A percentile compares a stretch with the other conserved stretches of the same genome.
Conservation (phyloP, 768 basidiomycete genomes). For the Antrodiella citrinella region DNA sequence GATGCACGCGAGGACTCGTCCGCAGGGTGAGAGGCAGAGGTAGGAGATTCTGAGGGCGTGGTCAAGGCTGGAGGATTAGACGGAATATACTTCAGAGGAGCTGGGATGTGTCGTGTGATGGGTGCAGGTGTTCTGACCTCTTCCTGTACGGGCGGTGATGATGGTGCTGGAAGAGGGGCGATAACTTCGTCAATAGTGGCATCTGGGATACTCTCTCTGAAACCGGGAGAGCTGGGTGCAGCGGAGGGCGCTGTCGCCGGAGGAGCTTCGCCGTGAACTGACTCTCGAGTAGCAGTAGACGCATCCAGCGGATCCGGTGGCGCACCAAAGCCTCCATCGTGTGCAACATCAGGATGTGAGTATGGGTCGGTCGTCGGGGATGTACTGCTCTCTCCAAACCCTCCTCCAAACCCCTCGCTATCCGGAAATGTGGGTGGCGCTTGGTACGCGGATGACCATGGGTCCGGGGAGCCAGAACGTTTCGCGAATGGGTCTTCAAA, state of each 20-base stretch:
- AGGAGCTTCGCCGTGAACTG: constrained; percentile 10
- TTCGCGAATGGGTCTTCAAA: constrained; percentile 69
- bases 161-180: constrained; percentile 10
- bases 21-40: neutral
- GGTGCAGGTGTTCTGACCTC: constrained; percentile 10
- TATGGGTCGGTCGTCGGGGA: neutral
- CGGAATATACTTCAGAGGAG: constrained; percentile 29
- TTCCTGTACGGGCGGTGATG: constrained; percentile 2
- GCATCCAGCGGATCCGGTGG: constrained; percentile 36
- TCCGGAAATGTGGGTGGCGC: constrained; percentile 10
- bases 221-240: constrained; percentile 11
- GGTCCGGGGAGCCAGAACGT: constrained; percentile 64
- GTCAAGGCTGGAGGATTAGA: constrained; percentile 23
- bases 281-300: constrained; percentile 24
- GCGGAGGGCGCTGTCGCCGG: constrained; percentile 8
- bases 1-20: neutral
- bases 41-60: neutral
- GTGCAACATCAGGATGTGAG: neutral
- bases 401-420: constrained; percentile 9
- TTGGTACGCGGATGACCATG: constrained; percentile 36
- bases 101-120: constrained; percentile 6
- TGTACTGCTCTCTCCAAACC: constrained; percentile 6
- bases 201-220: constrained; percentile 17
- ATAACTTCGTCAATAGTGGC: constrained; percentile 8
- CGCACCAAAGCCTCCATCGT: neutral